Base-by-base conservation (phyloP, 768 basidiomycete species). In the Tricholoma hemisulphureum region DNA sequence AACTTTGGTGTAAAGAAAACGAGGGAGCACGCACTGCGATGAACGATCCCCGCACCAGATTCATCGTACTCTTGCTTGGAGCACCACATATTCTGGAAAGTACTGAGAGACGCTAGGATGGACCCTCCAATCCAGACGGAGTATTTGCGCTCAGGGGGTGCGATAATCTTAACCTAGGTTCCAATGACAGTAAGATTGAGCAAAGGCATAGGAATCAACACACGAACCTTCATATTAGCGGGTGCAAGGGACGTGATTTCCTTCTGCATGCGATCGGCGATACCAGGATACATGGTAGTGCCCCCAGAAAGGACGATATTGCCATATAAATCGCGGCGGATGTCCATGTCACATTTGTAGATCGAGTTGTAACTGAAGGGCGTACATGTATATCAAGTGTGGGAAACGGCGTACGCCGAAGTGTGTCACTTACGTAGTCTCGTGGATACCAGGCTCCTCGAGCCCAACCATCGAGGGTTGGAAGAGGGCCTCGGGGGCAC, bases 41-140 rank as follows among this genome's bases (percentile, higher is more conserved):
- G 89, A 64, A 89, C 87, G 60, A 90, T 90, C 54, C 82, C 85
- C 59, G 89, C 89, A 46, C 89, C 88, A 56, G 81, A 83, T 73
- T 91, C 93, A 71, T 94, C 93, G 76, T 94, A 95, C 78, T 95
- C 93, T 68, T 92, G 90, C 77, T 92, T 92, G 58, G 88, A 87
- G 77, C 89, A 89, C 93, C 95, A 96, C 76, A 95, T 78, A 71
- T 94, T 95, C 80, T 96, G 94, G 93, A 96, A 96, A 64, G 94
- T 95, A 69, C 85, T 88, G 49, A 97, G 83, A 26, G 92, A 94
- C 35, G 93, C 93, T 64, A 91, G 77, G 66, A 91, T 91, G 39
- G 87, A 89, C 58, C 89, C 89, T 77, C 89, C 89, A 65, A 94
- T 94, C 91, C 95, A 96, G 76, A 95, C 94, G 53, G 91, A 93